Evolutionary conservation across 2,329 filamentous ascomycete species (phyloP).

Genomic region (Alternaria metachromatica): DNA sequence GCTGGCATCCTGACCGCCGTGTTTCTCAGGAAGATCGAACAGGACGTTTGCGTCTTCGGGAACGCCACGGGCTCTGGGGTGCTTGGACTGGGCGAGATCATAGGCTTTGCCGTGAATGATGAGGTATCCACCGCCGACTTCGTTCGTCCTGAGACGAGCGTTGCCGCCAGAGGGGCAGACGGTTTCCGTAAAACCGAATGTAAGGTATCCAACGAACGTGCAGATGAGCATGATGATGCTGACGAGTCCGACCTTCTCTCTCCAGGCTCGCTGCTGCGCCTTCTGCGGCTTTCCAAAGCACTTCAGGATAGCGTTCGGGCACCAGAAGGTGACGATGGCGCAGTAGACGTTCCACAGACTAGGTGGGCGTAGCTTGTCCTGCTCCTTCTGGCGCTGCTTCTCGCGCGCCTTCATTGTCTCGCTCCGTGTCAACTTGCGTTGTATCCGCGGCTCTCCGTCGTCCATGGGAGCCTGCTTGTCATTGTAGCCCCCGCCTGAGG

Average conservation of each 20-base stretch:
- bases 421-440: constrained; percentile 71
- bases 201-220: constrained; percentile 89
- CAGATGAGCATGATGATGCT: constrained; percentile 91
- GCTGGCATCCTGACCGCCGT: constrained; percentile 89
- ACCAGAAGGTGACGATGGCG: constrained; percentile 92
- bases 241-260: constrained; percentile 96
- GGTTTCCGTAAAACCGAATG: constrained; percentile 90
- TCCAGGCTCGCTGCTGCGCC: constrained; percentile 90
- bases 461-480: constrained; percentile 48
- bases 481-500: constrained; percentile 48
- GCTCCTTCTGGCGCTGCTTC: constrained; percentile 63
- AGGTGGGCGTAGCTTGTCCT: constrained; percentile 74
- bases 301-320: constrained; percentile 79
- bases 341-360: constrained; percentile 97
- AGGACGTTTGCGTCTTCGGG: constrained; percentile 78
- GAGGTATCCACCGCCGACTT: constrained; percentile 84
- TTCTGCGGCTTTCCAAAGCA: constrained; percentile 87
- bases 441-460: constrained; percentile 38
- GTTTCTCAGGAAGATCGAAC: constrained; percentile 81
- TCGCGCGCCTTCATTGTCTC: constrained; percentile 67
- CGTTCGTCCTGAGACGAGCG: constrained; percentile 76
- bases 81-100: constrained; percentile 76
- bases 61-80: constrained; percentile 82
- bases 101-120: constrained; percentile 96
- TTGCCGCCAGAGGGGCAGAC: constrained; percentile 78